Base-by-base conservation (phyloP, 176 grass and related monocot species). In the Saccharum officinarum region DNA sequence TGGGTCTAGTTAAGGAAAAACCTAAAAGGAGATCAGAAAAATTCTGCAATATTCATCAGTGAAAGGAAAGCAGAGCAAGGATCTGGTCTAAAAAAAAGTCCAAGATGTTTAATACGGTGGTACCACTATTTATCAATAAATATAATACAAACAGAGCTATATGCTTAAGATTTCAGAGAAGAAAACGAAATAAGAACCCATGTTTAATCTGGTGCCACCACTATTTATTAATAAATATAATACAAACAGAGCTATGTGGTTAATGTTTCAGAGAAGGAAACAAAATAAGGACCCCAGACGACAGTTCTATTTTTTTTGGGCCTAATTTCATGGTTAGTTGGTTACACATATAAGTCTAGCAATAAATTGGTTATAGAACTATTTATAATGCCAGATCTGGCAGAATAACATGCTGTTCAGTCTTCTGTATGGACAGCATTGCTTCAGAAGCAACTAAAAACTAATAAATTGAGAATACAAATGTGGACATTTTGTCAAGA, bases 391-490 rank as follows among this genome's bases (percentile, higher is more conserved):
- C 18, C 65, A 84, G 54, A 71, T 66, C 33, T 52, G 12, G 34
- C 36, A 57, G n/a, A 79, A 80, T 80, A 69, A 15, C 17, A 80
- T 75, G 59, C 68, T 67, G 30, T 80, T 67, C 16, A 55, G 28
- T 71, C 13, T 80, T 20, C 17, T 37, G 37, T 50, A 49, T 85
- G 47, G 60, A 69, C 25, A 69, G 0, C 25, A 61, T 85, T 75
- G 17, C 60, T 76, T 81, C 25, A 74, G 47, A 75, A 80, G 65
- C 33, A 42, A 37, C 46, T 45, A 66, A 70, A 28, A 54, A 68
- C 28, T 46, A 68, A 60, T 8, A 84, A 85, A 59, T 18, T 42
- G 3, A 80, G 45, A 80, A 57, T 14, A 80, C 25, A 81, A 75
- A 71, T 72, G 42, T 72, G 49, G 6, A 82, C 4, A 8, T 15